A percentile compares a stretch with the other conserved stretches of the same genome.
Evolutionary conservation across 2,329 filamentous ascomycete genomes (phyloP).

Genomic region (Cordyceps farinosa): DNA sequence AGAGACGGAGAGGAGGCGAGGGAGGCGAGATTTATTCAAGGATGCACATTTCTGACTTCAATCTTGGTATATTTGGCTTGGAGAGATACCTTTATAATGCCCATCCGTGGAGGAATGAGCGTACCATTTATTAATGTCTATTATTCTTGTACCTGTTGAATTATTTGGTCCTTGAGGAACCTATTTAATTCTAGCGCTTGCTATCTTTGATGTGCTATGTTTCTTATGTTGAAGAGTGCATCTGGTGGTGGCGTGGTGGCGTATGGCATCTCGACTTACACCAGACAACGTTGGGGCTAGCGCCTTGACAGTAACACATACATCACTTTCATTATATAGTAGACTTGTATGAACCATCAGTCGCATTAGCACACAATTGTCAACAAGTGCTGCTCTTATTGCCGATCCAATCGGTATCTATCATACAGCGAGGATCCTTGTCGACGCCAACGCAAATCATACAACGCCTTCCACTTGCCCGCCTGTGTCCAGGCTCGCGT

Average conservation of each 20-base stretch:
- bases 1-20: not conserved
- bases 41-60: not conserved
- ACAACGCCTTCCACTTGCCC: slow-evolving; percentile 13
- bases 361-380: not conserved
- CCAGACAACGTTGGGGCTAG: not conserved
- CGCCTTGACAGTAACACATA: no score
- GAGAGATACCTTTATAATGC: slow-evolving; percentile 1
- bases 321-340: no score
- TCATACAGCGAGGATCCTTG: slow-evolving; percentile 13
- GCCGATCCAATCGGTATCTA: slow-evolving; percentile 17
- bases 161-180: not conserved
- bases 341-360: not conserved
- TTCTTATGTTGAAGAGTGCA: not conserved
- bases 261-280: not conserved
- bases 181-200: not conserved
- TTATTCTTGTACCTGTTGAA: not conserved
- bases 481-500: slow-evolving; percentile 13
- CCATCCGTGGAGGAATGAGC: not conserved
- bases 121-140: not conserved
- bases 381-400: slow-evolving; percentile 13
- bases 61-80: not conserved
- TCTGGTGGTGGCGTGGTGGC: no score
- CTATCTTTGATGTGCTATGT: not conserved
- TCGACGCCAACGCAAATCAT: slow-evolving; percentile 10
- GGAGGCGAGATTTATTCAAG: not conserved